A percentile compares a stretch with the other conserved stretches of the same genome.
phyloP scores from a whole-genome alignment of 164 flowering plant genomes.

The Stephania japonica region DNA sequence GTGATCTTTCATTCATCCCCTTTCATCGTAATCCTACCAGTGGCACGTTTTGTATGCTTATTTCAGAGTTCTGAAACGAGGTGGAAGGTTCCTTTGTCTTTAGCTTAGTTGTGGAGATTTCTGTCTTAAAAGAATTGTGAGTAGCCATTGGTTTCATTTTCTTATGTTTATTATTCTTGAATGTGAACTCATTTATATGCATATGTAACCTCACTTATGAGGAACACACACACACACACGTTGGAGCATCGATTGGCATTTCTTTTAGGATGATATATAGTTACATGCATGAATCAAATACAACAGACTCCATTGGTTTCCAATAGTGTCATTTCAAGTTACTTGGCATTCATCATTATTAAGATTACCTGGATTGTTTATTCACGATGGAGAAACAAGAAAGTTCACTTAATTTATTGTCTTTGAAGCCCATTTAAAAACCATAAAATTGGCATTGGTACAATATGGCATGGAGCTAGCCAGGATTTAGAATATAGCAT shows the following conservation, averaged over 20 bases:
- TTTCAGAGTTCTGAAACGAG: conserved; percentile 72
- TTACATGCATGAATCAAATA: too few relatives aligned
- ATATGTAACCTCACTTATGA: not conserved
- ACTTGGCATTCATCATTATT: not conserved
- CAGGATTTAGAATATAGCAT: too few relatives aligned
- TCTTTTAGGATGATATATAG: too few relatives aligned
- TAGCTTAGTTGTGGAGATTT: conserved; percentile 90
- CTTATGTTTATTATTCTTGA: not conserved
- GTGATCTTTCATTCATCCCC: not conserved
- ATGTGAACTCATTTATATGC: not conserved
- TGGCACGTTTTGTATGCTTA: conserved; percentile 7
- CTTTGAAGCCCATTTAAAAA: not conserved
- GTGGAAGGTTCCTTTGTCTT: conserved; percentile 96
- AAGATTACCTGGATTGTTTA: not conserved
- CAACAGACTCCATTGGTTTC: too few relatives aligned
- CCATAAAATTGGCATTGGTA: not conserved
- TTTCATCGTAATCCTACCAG: not conserved
- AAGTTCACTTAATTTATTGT: not conserved
- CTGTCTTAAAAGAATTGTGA: conserved; percentile 79
- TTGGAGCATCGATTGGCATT: not conserved
- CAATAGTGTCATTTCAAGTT: not conserved
- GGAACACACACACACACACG: not conserved
- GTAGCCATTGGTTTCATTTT: conserved; percentile 21
- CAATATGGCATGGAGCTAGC: too few relatives aligned
- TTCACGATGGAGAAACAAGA: not conserved